These are phyloP conservation scores for Priceomyces medius DNA, from an alignment of 805 yeast species.

Conservation along the genomic window DNA sequence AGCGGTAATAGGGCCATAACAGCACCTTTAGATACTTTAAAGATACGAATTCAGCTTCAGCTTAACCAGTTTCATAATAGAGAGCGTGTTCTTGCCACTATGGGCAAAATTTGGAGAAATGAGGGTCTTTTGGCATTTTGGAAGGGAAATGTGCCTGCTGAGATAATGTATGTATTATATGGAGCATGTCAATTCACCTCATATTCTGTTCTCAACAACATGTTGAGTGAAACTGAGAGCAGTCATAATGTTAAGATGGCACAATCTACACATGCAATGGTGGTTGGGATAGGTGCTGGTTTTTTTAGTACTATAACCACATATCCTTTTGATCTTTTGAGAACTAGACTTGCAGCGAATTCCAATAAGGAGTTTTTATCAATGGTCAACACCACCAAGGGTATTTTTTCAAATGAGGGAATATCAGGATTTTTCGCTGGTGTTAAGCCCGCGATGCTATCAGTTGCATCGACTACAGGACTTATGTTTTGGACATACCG, in stretches of 20 bases:
- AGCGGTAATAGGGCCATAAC: constrained; percentile 46
- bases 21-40: constrained; percentile 79
- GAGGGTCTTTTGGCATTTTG: constrained; percentile 83
- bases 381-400: constrained; percentile 23
- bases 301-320: constrained; percentile 66
- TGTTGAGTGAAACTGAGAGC: constrained; percentile 32
- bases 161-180: constrained; percentile 76
- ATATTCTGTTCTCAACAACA: constrained; percentile 54
- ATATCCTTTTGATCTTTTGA: constrained; percentile 86
- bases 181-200: constrained; percentile 84
- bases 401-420: constrained; percentile 36
- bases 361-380: constrained; percentile 35
- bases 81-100: constrained; percentile 35
- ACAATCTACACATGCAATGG: constrained; percentile 41
- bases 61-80: constrained; percentile 17
- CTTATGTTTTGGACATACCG: constrained; percentile 72
- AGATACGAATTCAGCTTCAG: constrained; percentile 71
- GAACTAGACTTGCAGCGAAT: constrained; percentile 83
- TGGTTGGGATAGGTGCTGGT: constrained; percentile 81
- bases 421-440: constrained; percentile 51
- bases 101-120: constrained; percentile 44
- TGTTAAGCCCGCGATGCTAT: constrained; percentile 49
- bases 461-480: constrained; percentile 72
- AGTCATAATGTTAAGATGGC: constrained; percentile 22
- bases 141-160: constrained; percentile 96